Conservation (phyloP, 2,329 filamentous ascomycete genomes). For the Monilinia fructicola region DNA sequence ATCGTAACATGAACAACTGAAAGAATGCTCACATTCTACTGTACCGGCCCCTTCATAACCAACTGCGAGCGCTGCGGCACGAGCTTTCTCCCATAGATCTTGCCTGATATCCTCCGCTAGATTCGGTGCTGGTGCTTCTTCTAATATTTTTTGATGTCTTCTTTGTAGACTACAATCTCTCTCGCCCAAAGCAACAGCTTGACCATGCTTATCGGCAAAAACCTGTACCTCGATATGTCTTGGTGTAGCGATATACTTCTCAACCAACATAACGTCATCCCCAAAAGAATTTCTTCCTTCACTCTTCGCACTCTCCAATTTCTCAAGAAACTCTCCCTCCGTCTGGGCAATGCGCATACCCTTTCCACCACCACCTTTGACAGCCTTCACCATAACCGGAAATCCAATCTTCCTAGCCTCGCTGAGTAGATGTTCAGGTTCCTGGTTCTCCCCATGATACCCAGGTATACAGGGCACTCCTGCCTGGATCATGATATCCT, state of each 20-base stretch:
- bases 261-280: slow-evolving; percentile 80
- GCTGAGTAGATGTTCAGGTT: slow-evolving; percentile 56
- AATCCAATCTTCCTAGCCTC: slow-evolving; percentile 71
- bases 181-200: slow-evolving; percentile 81
- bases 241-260: slow-evolving; percentile 76
- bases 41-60: slow-evolving; percentile 89
- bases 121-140: slow-evolving; percentile 80
- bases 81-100: slow-evolving; percentile 65
- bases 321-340: slow-evolving; percentile 66
- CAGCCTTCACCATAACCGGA: slow-evolving; percentile 76
- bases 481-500: slow-evolving; percentile 95
- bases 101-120: slow-evolving; percentile 57
- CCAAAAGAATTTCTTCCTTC: slow-evolving; percentile 79
- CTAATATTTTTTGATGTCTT: slow-evolving; percentile 86
- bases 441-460: slow-evolving; percentile 87
- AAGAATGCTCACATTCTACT: slow-evolving; percentile 67
- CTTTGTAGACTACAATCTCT: slow-evolving; percentile 86
- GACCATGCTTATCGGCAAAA: slow-evolving; percentile 78
- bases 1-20: background rate
- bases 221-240: slow-evolving; percentile 89
- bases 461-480: slow-evolving; percentile 95
- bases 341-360: slow-evolving; percentile 74
- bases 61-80: slow-evolving; percentile 69
- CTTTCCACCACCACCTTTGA: slow-evolving; percentile 79
- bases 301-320: slow-evolving; percentile 70